Base-by-base conservation (phyloP, 139 green algal genomes). In the Tetradesmus obliquus region DNA sequence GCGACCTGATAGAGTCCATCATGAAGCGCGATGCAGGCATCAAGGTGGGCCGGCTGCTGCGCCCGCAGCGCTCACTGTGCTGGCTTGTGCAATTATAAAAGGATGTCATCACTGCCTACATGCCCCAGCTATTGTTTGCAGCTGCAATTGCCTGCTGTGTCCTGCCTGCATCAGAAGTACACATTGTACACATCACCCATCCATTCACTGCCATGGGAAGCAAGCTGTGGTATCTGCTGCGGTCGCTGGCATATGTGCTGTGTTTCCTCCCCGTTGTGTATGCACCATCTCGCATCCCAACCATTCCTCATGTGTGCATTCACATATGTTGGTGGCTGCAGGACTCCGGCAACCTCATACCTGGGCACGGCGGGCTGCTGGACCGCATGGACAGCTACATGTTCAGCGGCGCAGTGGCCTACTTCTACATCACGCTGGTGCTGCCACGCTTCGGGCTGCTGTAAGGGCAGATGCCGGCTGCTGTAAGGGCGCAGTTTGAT, bases 21-120 rank as follows among this genome's bases (percentile, higher is more conserved):
- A 98, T 99, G 94, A 99, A 99, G 95, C 95, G 98, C 4, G 98
- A 99, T 53, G 98, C 98, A 13, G 97, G 97, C 66, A 93, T 99
- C 84, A 99, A 99, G 95, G 95, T 97, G 89, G 17, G 69, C 88
- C 13, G 22, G 19, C 55, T 55, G 55, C 55, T 89, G 20, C 12
- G 15, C 17, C 57, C 72, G 87, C 79, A 12, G 32, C 22, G 13
- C 13, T 13, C 87, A 55, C 71, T 60, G 51, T 15, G 89, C 32
- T 72, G 79, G 51, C 87, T 10, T 22, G 20, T 32, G 54, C 53
- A 6, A 17, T 82, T 82, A 17, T 54, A 15, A 12, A 82, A 72
- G 62, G 62, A 12, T 72, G 62, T 13, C 62, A 15, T 72, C 12
- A 12, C 12, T 13, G 62, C 62, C 62, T 20, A 15, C 13, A 12